Evolutionary conservation across 805 yeast species (phyloP).

Genomic region (Candida sakaeoensis): DNA sequence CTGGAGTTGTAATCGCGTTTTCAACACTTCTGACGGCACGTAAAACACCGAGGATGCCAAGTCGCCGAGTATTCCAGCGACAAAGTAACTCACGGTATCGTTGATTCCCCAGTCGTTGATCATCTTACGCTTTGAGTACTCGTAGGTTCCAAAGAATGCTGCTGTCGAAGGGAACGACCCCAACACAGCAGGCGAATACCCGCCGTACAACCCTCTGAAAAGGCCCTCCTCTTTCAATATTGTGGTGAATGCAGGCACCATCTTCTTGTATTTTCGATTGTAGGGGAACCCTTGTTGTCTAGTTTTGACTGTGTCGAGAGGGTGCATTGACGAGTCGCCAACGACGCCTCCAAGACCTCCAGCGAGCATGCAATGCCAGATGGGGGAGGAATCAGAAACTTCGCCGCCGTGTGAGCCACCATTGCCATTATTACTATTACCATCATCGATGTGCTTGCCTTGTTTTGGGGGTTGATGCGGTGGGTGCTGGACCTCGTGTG

Average conservation of each 20-base stretch:
- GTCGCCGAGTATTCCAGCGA: conserved; percentile 93
- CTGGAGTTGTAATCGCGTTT: conserved; percentile 89
- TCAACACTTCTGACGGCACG: conserved; percentile 93
- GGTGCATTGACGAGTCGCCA: conserved; percentile 92
- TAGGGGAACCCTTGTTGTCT: conserved; percentile 92
- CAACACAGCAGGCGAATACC: conserved; percentile 85
- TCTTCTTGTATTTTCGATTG: conserved; percentile 62
- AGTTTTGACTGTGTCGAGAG: conserved; percentile 93
- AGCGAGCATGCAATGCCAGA: conserved; percentile 67
- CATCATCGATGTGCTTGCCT: conserved; percentile 1
- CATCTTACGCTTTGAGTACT: conserved; percentile 67
- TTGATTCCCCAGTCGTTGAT: conserved; percentile 61
- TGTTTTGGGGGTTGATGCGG: conserved; percentile 7
- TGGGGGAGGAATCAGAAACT: conserved; percentile 30
- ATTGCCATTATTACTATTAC: not conserved
- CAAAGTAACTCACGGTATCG: conserved; percentile 75
- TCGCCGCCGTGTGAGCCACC: conserved; percentile 5
- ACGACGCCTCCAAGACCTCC: conserved; percentile 95
- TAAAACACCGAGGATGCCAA: conserved; percentile 82
- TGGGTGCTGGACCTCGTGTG: conserved; percentile 16
- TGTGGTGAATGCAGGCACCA: conserved; percentile 71
- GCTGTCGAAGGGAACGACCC: conserved; percentile 95
- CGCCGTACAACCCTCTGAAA: conserved; percentile 81
- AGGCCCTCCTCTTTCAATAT: conserved; percentile 85
- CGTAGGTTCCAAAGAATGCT: conserved; percentile 91